A percentile compares a stretch with the other conserved stretches of the same genome.
phyloP scores from a whole-genome alignment of 176 grass and related monocot species.

The Carex myosuroides region DNA sequence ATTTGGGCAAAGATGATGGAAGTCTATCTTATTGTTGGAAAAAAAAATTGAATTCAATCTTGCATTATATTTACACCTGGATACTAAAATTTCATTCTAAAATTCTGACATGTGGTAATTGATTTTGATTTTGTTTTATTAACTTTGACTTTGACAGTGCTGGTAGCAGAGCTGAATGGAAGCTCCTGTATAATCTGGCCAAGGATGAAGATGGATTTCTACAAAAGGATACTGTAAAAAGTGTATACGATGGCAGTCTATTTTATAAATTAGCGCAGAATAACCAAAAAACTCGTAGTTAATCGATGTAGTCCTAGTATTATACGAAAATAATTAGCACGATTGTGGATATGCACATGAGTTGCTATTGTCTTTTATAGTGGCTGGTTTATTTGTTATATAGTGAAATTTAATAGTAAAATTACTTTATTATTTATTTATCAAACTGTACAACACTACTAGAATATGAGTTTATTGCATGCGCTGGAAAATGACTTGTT shows the following conservation, averaged over 20 bases:
- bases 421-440: not conserved
- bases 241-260: conserved; percentile 49
- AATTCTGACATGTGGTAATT: not conserved
- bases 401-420: not conserved
- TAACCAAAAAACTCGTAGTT: not conserved
- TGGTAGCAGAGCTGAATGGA: conserved; percentile 34
- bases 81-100: not conserved
- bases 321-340: not conserved
- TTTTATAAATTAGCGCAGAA: conserved; percentile 43
- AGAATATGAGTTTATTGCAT: too few species aligned
- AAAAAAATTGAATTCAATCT: not conserved
- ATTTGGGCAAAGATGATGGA: not conserved
- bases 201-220: conserved; percentile 56
- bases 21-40: not conserved
- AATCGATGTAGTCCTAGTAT: not conserved
- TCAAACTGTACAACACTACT: not conserved
- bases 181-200: conserved; percentile 28
- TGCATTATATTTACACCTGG: not conserved
- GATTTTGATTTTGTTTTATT: not conserved
- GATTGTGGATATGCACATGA: not conserved
- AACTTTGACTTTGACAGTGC: conserved; percentile 10
- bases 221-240: conserved; percentile 42
- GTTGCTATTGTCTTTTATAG: not conserved
- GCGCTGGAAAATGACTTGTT: too few species aligned
- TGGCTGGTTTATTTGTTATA: not conserved